These are phyloP conservation scores for Fusarium neocosmosporiellum DNA, from an alignment of 2,329 filamentous ascomycete species.

Conservation along the genomic window DNA sequence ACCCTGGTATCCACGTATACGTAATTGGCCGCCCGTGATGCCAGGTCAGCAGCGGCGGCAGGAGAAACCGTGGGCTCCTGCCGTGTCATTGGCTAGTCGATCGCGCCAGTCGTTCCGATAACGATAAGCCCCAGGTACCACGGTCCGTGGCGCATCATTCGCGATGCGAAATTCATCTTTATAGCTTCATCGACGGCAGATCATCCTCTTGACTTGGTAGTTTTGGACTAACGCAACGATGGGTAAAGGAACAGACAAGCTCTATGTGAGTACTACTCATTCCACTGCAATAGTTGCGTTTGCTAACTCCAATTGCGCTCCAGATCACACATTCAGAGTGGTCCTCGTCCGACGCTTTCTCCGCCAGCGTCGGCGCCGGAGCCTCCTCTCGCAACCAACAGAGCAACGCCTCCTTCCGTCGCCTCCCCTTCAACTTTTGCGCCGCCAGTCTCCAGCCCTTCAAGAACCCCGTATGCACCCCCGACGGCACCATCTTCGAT, in stretches of 20 bases:
- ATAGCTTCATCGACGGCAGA: constrained; percentile 7
- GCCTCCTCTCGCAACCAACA: constrained; percentile 64
- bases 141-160: constrained; percentile 26
- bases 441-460: constrained; percentile 96
- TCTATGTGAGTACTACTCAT: constrained; percentile 50
- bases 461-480: constrained; percentile 91
- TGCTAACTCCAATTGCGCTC: constrained; percentile 1
- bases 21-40: constrained; percentile 44
- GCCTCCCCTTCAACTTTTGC: constrained; percentile 98
- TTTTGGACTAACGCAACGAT: constrained; percentile 41
- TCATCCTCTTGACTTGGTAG: not conserved
- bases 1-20: constrained; percentile 34
- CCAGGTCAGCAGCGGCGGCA: constrained; percentile 39
- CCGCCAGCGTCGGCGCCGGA: constrained; percentile 79
- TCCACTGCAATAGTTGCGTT: not conserved
- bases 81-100: constrained; percentile 17
- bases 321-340: constrained; percentile 97
- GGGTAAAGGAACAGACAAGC: constrained; percentile 59
- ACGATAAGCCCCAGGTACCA: constrained; percentile 34
- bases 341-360: constrained; percentile 90
- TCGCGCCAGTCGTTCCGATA: constrained; percentile 1
- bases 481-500: constrained; percentile 90
- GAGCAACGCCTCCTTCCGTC: constrained; percentile 74
- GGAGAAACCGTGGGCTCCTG: constrained; percentile 16
- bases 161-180: constrained; percentile 21